phyloP scores from a whole-genome alignment of 257 asterid genomes.

The Plantago elongata region DNA sequence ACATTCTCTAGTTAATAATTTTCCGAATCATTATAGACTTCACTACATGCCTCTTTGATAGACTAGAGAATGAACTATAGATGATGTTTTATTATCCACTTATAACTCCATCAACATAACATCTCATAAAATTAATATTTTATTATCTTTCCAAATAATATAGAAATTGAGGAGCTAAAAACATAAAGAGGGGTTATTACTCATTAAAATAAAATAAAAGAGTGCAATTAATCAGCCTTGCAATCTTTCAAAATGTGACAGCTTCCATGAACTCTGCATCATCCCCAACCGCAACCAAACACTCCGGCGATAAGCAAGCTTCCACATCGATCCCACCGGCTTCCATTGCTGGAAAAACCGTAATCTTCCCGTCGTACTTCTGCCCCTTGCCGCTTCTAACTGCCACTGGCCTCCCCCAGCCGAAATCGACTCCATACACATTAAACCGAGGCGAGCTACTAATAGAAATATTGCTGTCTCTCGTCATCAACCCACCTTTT shows the following conservation, averaged over 20 bases:
- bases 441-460: constrained; percentile 44
- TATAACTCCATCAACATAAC: no score
- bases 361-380: constrained; percentile 39
- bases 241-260: background rate
- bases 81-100: no score
- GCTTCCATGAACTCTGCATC: constrained; percentile 40
- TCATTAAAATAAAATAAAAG: no score
- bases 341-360: constrained; percentile 28
- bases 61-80: no score
- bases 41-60: no score
- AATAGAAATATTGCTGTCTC: constrained; percentile 1
- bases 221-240: no score
- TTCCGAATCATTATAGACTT: no score
- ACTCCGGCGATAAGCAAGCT: constrained; percentile 31
- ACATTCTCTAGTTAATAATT: no score
- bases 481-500: background rate
- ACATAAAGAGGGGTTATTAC: no score
- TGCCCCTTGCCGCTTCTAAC: constrained; percentile 36
- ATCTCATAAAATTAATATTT: no score
- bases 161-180: no score
- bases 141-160: no score
- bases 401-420: constrained; percentile 48
- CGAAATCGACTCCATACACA: constrained; percentile 46
- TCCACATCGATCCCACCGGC: constrained; percentile 45
- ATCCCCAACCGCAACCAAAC: constrained; percentile 27